Percentiles rank a stretch among this genome's conserved stretches.
Conservation (phyloP, 2,329 filamentous ascomycete genomes). For the Sporothrix pallida region DNA sequence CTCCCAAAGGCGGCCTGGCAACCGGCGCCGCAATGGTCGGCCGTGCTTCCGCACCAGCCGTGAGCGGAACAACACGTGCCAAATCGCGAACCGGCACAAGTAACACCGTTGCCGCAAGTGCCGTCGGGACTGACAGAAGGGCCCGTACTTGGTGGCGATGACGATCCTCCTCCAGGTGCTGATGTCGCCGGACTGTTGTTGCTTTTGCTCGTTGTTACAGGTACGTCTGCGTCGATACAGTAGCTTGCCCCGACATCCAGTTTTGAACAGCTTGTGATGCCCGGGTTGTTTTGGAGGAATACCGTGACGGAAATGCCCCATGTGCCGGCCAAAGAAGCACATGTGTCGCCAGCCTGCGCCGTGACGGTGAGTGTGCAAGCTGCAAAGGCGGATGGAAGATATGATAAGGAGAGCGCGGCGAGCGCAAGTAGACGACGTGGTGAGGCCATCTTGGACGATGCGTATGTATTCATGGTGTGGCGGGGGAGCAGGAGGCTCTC, state of each 20-base stretch:
- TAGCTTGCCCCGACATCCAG: slow-evolving; percentile 25
- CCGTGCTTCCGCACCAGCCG: slow-evolving; percentile 44
- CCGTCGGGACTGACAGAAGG: slow-evolving; percentile 28
- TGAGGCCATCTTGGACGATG: background rate
- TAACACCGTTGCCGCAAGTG: slow-evolving; percentile 38
- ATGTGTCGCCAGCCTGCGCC: slow-evolving; percentile 32
- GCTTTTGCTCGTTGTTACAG: background rate
- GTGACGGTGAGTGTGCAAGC: slow-evolving; percentile 33
- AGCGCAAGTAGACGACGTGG: background rate
- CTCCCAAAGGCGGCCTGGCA: slow-evolving; percentile 41
- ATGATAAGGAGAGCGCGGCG: background rate
- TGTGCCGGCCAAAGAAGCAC: slow-evolving; percentile 30
- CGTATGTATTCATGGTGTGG: background rate
- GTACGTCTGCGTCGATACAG: slow-evolving; percentile 29
- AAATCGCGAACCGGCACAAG: slow-evolving; percentile 39
- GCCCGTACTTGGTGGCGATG: background rate
- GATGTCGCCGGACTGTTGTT: background rate
- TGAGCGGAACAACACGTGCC: slow-evolving; percentile 44
- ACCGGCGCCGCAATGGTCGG: slow-evolving; percentile 43
- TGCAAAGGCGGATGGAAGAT: background rate
- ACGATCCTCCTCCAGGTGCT: background rate
- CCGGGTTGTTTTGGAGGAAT: slow-evolving; percentile 34
- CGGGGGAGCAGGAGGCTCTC: background rate
- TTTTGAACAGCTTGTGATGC: slow-evolving; percentile 30
- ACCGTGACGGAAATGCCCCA: slow-evolving; percentile 32